Base-by-base conservation (phyloP, 1,284 basidiomycete species). In the Cutaneotrichosporon mucoides region DNA sequence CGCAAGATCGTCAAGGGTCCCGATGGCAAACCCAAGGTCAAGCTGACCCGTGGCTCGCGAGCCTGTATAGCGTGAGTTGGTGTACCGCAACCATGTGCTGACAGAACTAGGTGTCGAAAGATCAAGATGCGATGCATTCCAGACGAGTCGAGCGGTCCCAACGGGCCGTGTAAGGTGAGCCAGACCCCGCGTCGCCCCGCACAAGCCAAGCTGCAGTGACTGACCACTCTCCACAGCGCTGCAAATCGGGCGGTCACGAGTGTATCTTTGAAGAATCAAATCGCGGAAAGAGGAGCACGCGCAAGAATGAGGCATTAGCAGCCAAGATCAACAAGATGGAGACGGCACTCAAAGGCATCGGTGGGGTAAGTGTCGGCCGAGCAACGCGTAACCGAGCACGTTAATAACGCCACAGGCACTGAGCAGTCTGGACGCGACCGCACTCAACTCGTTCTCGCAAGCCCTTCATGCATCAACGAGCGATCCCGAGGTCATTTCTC, bases 121-220 rank as follows among this genome's bases (percentile, higher is more conserved):
- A 86, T 98, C 64, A 99, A 99, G 82, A 99, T 99, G 95, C 90
- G 95, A 67, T 99, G 95, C 68, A 91, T 96, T 15, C 92, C 91
- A 2, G 93, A 96, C 47, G 75, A 76, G n/a, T 63, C 58, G 13
- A 68, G 64, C 44, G 73, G 72, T 71, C 76, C 93, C 40, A 92
- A 91, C 0, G 90, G 90, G 0, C 92, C 93, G 0, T 97, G 93
- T 80, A 93, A 92, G 65, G 79, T 81, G 38, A 70, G 80, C 49
- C 40, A 34, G 15, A 41, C 41, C 46, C 24, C 46, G 35, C 42
- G 42, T 42, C 16, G n/a, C 43, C 42, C 16, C 45, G 53, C 53
- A 48, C 46, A 13, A 48, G 46, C 46, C 34, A 44, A 33, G 46
- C 33, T 13, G 36, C 49, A 51, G 37, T 41, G 16, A n/a, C 38